phyloP scores from a whole-genome alignment of 345 rosid genomes.

The Brassica rapa region DNA sequence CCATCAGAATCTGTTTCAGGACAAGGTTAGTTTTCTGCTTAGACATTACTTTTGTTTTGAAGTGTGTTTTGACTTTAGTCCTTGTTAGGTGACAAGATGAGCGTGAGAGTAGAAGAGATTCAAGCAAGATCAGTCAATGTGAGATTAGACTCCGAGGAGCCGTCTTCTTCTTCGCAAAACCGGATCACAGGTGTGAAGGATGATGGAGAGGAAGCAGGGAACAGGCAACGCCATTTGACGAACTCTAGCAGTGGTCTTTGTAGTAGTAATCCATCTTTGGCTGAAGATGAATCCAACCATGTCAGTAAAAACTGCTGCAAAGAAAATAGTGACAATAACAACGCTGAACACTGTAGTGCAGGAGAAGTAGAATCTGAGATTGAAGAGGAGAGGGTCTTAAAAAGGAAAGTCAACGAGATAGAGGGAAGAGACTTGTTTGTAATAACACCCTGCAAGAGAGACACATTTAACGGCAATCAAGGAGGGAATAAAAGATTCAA shows the following conservation, averaged over 20 bases:
- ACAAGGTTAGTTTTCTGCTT: conserved; percentile 30
- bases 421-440: conserved; percentile 65
- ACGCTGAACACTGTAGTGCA: conserved; percentile 30
- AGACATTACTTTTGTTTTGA: not conserved
- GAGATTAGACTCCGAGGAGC: conserved; percentile 51
- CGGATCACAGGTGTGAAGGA: conserved; percentile 40
- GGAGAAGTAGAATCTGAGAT: conserved; percentile 37
- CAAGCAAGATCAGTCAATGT: conserved; percentile 58
- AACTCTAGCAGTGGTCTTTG: conserved; percentile 72
- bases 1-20: conserved; percentile 17
- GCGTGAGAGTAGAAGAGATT: conserved; percentile 59
- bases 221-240: conserved; percentile 64
- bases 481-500: conserved; percentile 53
- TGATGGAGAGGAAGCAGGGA: conserved; percentile 43
- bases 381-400: conserved; percentile 25
- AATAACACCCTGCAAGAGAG: conserved; percentile 80
- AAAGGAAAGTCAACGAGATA: conserved; percentile 48
- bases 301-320: conserved; percentile 40
- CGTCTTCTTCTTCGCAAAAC: conserved; percentile 35
- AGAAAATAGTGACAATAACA: conserved; percentile 33
- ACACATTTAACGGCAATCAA: conserved; percentile 46
- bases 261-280: conserved; percentile 82
- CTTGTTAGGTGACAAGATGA: conserved; percentile 22
- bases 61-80: not conserved
- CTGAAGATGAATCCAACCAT: conserved; percentile 81